Evolutionary conservation across 441 rosid species (phyloP), one percentile per base, ranked within the genome.

Genomic region (Aleurites moluccanus): DNA sequence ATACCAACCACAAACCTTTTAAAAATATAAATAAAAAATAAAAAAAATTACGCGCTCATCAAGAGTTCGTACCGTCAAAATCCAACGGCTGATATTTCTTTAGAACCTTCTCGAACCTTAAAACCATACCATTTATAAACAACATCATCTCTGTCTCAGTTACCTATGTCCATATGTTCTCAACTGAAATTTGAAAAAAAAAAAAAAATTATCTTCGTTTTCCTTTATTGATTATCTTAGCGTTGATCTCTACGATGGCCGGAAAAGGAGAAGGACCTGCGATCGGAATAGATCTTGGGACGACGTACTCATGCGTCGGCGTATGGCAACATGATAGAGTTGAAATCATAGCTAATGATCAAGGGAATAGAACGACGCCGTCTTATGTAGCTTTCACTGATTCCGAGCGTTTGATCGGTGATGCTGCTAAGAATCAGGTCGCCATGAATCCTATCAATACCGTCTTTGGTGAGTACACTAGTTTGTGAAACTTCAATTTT

Each of bases 241-340:
- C 0, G 18, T 64, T 18, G 28, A 7, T 5, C 1, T 53, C 25
- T 45, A 25, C 50, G 28, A 84, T 86, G 87, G 83, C 85, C 10
- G 82, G 83, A 2, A 73, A 79, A 73, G 86, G 87, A 27, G 87
- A 86, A 3, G 89, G 89, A 20, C 88, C 85, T 3, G 88, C 88
- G 44, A 88, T 85, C 20, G 92, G 92, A 0, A 88, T 85, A 40
- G 89, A 87, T 67, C 83, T 88, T 40, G 90, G 92, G 4, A 87
- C 89, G 23, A 85, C 92, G 0, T 87, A 86, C 79, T 85, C 90
- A 0, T 85, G 89, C 71, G 87, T 88, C 27, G 88, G 87, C 20
- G 89, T 88, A 0, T 88, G 84, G 89, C 90, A 83, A 50, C 89
- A 88, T 42, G 84, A 87, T 73, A 86, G 90, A 10, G 92, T 88